phyloP scores from a whole-genome alignment of 306 rosid species.

The Quercus agrifolia region DNA sequence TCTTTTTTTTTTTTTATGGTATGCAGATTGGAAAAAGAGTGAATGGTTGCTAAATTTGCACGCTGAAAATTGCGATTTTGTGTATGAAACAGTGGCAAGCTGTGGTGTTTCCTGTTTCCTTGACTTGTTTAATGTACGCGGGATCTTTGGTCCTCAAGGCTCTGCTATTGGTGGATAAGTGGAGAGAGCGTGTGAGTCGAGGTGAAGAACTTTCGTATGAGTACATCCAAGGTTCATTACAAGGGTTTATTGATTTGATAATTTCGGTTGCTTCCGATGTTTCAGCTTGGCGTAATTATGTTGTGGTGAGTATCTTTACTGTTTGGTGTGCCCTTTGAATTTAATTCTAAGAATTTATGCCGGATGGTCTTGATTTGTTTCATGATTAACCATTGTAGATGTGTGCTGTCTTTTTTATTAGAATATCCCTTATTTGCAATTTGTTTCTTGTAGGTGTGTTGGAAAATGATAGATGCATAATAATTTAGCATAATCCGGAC shows the following conservation, averaged over 20 bases:
- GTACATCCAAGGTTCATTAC: slow-evolving; percentile 23
- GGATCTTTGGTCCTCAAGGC: slow-evolving; percentile 72
- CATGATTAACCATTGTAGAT: too few relatives aligned
- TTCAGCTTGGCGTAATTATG: slow-evolving; percentile 67
- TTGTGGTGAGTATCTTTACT: slow-evolving; percentile 70
- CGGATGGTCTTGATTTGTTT: not conserved
- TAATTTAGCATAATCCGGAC: not conserved
- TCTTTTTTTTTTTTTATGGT: slow-evolving; percentile 13
- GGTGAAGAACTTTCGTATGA: slow-evolving; percentile 40
- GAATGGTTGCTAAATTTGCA: slow-evolving; percentile 48
- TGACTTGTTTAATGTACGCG: slow-evolving; percentile 80
- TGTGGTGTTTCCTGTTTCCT: slow-evolving; percentile 60
- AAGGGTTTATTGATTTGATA: slow-evolving; percentile 26
- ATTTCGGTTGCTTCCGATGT: slow-evolving; percentile 44
- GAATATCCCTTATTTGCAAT: too few relatives aligned
- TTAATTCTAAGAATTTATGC: not conserved
- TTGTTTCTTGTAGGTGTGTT: not conserved
- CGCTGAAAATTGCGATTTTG: slow-evolving; percentile 60
- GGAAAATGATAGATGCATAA: not conserved
- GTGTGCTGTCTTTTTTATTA: too few relatives aligned
- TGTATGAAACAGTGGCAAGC: slow-evolving; percentile 98
- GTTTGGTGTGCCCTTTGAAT: slow-evolving; percentile 2
- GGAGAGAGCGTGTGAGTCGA: slow-evolving; percentile 41
- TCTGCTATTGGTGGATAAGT: slow-evolving; percentile 43
- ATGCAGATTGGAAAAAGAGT: slow-evolving; percentile 49